Base-by-base conservation (phyloP, 208 protist genomes). In the Crithidia acanthocephali region DNA sequence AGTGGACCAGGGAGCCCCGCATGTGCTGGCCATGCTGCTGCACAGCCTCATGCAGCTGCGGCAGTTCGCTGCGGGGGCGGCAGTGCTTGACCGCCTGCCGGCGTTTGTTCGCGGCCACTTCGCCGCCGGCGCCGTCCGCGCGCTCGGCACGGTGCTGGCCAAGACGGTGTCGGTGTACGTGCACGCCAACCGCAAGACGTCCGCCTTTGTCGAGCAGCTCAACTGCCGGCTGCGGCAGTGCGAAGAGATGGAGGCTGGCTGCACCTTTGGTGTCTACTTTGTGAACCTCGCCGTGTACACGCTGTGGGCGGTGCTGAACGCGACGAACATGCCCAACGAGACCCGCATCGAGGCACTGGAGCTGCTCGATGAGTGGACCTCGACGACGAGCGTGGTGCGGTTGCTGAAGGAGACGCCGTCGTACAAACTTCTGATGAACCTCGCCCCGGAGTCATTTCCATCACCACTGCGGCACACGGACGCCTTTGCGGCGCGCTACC, bases 331-430 rank as follows among this genome's bases (percentile, higher is more conserved):
- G 45, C 45, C 64, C 7, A 35, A 18, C 2, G 53, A 71, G 28
- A 52, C 58, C 33, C 79, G 70, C 32, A 56, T 73, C 5, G 68
- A 65, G 5, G 64, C 51, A n/a, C 70, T 84, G 48, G 42, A 55
- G 55, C 75, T 80, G 35, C 30, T 84, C 47, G 62, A 78, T 47
- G 68, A 76, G 57, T 66, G 76, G 56, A 78, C 79, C 1, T 69
- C 55, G 1, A 72, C 74, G 11, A 55, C 79, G 1, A 77, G 72
- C 32, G 68, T 79, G 33, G n/a, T 84, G 60, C 74, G 74, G 13
- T 7, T 80, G 23, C 68, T 80, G 28, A 80, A 74, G 61, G 67
- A 80, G 47, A 66, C 67, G 32, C 58, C 10, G 20, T 59, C 72
- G 18, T 62, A 72, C 44, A 66, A 59, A 48, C 48, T 67, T 1